These are phyloP conservation scores for Coffea eugenioides DNA, from an alignment of 257 asterid species.

Conservation along the genomic window DNA sequence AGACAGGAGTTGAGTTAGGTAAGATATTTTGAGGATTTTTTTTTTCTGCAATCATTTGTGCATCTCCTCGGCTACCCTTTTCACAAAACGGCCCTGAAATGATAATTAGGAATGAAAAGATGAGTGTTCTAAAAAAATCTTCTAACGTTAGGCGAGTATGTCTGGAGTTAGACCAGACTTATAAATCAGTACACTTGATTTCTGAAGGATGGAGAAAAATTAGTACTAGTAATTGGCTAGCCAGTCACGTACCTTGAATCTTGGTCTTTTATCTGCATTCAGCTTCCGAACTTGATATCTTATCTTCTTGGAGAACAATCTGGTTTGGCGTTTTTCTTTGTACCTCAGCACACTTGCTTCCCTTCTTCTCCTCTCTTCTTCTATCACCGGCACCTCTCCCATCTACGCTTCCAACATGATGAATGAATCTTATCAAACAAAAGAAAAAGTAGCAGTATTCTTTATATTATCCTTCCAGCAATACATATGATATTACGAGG, in stretches of 20 bases:
- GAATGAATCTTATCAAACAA: too few relatives aligned
- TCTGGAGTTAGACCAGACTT: too few relatives aligned
- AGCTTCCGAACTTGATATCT: slow-evolving; percentile 74
- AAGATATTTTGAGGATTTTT: neutral
- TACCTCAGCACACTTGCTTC: slow-evolving; percentile 63
- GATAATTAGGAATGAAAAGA: too few relatives aligned
- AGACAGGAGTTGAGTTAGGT: neutral
- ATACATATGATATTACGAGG: too few relatives aligned
- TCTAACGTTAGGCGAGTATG: too few relatives aligned
- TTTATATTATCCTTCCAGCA: too few relatives aligned
- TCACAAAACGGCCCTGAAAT: slow-evolving; percentile 30
- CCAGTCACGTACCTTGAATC: slow-evolving; percentile 48
- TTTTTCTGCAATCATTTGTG: slow-evolving; percentile 1
- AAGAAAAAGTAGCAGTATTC: too few relatives aligned
- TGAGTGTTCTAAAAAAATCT: slow-evolving; percentile 30
- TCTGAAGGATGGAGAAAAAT: neutral
- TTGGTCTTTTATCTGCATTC: slow-evolving; percentile 70
- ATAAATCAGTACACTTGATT: neutral
- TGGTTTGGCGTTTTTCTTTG: slow-evolving; percentile 59
- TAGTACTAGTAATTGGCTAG: too few relatives aligned
- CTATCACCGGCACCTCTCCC: slow-evolving; percentile 16
- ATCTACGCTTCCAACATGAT: neutral
- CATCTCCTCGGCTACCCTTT: slow-evolving; percentile 19
- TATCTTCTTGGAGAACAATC: slow-evolving; percentile 70
- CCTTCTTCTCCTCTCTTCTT: slow-evolving; percentile 36